Evolutionary conservation across 176 grass and related monocot genomes (phyloP), one percentile per base, ranked within the genome.

Genomic region (Rhynchospora breviuscula): DNA sequence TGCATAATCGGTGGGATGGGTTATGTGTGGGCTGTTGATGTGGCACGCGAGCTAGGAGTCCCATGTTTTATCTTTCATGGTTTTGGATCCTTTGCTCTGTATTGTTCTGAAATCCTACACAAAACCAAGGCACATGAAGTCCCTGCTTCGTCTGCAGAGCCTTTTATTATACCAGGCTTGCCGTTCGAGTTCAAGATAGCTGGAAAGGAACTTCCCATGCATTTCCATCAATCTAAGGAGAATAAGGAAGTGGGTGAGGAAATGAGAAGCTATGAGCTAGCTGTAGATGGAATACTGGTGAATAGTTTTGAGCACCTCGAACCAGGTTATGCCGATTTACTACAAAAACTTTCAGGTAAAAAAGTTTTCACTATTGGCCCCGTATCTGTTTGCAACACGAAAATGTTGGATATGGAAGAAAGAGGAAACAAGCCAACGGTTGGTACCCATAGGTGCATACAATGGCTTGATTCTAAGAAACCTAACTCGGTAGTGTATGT

Each of bases 221-320:
- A 67, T 3, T 90, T 91, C 82, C 1, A 79, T 33, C 45, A 68
- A 11, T 84, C 35, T 4, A 2, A 81, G 82, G 45, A 84, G 8
- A 14, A 35, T 8, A 4, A 18, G 15, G 79, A 83, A 4, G 0
- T 3, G 15, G 0, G 77, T 68, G 60, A 76, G 9, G 88, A 82
- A 59, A 0, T 76, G 1, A 83, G 88, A 33, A 85, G 91, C 0
- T 90, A 77, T 49, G 82, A 94, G 43, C 8, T 75, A 83, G 46
- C 65, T n/a, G 79, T 82, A 62, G 90, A 92, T 73, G 94, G 91
- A 33, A 10, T 89, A 44, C 25, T 94, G 14, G 79, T 92, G 11
- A 94, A 97, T 88, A 97, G 79, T 86, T 90, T 97, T 81, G 91
- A 92, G 7, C 85, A 90, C 79, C 83, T 97, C 57, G 94, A 97